phyloP scores from a whole-genome alignment of 805 yeast species.

The Metschnikowia rubicola region DNA sequence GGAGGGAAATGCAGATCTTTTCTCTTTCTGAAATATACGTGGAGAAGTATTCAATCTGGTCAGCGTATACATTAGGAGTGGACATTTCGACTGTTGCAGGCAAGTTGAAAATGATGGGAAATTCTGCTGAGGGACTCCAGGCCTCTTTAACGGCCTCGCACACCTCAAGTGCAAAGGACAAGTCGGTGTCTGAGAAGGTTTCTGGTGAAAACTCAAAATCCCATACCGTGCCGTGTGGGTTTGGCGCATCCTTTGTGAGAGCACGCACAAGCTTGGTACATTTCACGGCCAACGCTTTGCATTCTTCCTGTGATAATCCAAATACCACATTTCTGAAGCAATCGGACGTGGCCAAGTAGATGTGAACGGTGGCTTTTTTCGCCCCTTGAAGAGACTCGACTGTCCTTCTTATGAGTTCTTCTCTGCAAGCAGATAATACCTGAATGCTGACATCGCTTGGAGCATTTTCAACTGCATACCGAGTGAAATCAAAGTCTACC shows the following conservation, averaged over 20 bases:
- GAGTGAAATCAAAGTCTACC: slow-evolving; percentile 75
- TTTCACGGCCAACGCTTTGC: slow-evolving; percentile 57
- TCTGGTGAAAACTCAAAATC: slow-evolving; percentile 78
- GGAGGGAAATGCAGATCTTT: slow-evolving; percentile 69
- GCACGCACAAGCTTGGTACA: slow-evolving; percentile 60
- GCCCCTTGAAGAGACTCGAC: slow-evolving; percentile 73
- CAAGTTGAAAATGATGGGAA: slow-evolving; percentile 72
- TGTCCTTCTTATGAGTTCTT: slow-evolving; percentile 66
- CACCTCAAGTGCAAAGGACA: slow-evolving; percentile 58
- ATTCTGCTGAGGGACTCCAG: slow-evolving; percentile 64
- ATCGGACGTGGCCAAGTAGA: slow-evolving; percentile 73
- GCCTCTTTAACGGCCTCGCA: slow-evolving; percentile 75
- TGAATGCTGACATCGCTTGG: slow-evolving; percentile 78
- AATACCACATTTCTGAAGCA: slow-evolving; percentile 72
- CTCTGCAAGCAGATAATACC: slow-evolving; percentile 74
- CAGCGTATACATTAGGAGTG: slow-evolving; percentile 80
- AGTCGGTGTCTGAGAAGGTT: slow-evolving; percentile 67
- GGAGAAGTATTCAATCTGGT: slow-evolving; percentile 74
- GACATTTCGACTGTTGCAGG: slow-evolving; percentile 86
- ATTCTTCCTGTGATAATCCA: slow-evolving; percentile 56
- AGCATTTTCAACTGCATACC: slow-evolving; percentile 67
- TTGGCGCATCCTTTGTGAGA: slow-evolving; percentile 67
- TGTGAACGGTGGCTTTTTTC: slow-evolving; percentile 70
- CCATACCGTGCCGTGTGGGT: slow-evolving; percentile 57
- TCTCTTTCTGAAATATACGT: slow-evolving; percentile 62